Percentiles rank a stretch among this genome's conserved stretches.
Conservation (phyloP, 139 green algal genomes). For the Haematococcus sp. region DNA sequence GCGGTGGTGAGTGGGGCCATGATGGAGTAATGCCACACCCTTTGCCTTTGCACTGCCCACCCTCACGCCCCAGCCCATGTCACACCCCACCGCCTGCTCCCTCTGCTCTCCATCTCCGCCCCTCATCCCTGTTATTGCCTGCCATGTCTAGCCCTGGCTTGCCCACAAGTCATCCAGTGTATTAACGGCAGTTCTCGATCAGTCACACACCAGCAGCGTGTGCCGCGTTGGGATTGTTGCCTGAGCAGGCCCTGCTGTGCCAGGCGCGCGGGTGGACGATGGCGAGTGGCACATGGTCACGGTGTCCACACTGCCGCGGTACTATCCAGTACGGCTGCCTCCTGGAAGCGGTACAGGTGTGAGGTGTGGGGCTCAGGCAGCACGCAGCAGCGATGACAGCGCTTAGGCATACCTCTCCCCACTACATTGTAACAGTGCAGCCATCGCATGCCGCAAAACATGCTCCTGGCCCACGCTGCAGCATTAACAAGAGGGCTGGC, state of each 20-base stretch:
- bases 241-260: not conserved
- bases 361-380: too few relatives aligned
- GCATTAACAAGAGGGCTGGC: too few relatives aligned
- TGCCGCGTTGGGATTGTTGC: too few relatives aligned
- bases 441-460: not conserved
- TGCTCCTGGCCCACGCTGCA: not conserved
- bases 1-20: not conserved
- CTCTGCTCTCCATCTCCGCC: not conserved
- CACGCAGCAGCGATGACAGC: constrained; percentile 10
- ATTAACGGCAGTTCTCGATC: too few relatives aligned
- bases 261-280: constrained; percentile 36
- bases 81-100: not conserved
- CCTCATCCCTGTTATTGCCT: not conserved
- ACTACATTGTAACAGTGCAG: not conserved
- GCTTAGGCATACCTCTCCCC: not conserved
- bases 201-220: too few relatives aligned
- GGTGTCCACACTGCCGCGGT: constrained; percentile 36
- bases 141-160: not conserved
- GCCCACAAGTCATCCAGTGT: not conserved
- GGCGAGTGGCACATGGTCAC: constrained; percentile 68
- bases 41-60: not conserved
- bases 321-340: too few relatives aligned
- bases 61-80: not conserved
- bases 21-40: not conserved
- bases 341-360: too few relatives aligned